Conservation (phyloP, 2,329 filamentous ascomycete species). For the Pleoardoris graminearum region DNA sequence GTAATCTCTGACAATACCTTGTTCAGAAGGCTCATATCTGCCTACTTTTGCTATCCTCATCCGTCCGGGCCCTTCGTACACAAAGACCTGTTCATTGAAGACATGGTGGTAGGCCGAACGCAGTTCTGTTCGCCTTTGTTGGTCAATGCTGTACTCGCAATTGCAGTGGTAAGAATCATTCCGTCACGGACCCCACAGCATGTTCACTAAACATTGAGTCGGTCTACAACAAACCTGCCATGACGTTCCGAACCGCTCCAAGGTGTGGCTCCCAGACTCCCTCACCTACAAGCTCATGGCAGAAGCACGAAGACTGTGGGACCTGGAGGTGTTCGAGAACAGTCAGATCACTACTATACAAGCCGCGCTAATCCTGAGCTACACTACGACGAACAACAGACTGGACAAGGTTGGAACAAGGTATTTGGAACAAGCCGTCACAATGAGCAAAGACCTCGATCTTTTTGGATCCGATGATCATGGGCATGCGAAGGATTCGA, state of each 20-base stretch:
- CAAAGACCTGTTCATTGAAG: constrained; percentile 10
- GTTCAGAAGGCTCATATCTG: too few relatives aligned
- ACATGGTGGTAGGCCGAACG: constrained; percentile 2
- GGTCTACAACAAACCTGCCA: not conserved
- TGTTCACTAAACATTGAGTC: not conserved
- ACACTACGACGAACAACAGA: not conserved
- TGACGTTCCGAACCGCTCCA: constrained; percentile 1
- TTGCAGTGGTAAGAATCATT: not conserved
- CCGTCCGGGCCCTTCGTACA: not conserved
- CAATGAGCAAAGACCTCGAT: not conserved
- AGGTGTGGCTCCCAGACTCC: constrained; percentile 2
- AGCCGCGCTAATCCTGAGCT: not conserved
- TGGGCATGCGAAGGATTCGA: not conserved
- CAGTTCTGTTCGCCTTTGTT: constrained; percentile 6
- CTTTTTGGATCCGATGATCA: not conserved
- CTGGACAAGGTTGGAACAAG: not conserved
- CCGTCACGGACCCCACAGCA: too few relatives aligned
- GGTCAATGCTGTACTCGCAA: constrained; percentile 9
- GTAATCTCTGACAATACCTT: too few relatives aligned
- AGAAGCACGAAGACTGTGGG: constrained; percentile 6
- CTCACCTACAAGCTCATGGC: constrained; percentile 4
- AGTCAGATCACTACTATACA: constrained; percentile 2
- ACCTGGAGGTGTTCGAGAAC: not conserved
- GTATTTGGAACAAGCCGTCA: not conserved
- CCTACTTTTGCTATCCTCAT: too few relatives aligned